Evolutionary conservation across 305 asterid species (phyloP).

Genomic region (Fraxinus ornus): DNA sequence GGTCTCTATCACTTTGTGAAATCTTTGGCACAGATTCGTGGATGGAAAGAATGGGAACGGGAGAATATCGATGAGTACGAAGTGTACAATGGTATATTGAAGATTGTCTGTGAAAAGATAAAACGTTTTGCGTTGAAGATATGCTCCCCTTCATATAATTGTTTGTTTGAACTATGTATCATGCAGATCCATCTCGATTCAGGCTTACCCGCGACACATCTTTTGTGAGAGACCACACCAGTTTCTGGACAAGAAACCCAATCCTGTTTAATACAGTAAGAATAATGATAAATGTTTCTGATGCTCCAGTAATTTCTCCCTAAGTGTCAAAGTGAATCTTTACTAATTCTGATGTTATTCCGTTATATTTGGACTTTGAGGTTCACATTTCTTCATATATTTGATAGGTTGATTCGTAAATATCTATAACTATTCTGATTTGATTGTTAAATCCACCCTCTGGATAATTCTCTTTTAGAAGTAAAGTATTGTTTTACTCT

Average conservation of each 20-base stretch:
- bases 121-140: not conserved
- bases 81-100: slow-evolving; percentile 44
- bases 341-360: not conserved
- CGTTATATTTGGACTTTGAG: not conserved
- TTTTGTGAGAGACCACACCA: slow-evolving; percentile 59
- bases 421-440: not conserved
- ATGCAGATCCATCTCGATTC: slow-evolving; percentile 58
- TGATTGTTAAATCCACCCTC: not conserved
- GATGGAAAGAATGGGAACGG: slow-evolving; percentile 90
- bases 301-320: not conserved
- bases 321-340: not conserved
- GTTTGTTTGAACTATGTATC: not conserved
- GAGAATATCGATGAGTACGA: slow-evolving; percentile 38
- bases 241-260: slow-evolving; percentile 51
- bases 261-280: slow-evolving; percentile 60
- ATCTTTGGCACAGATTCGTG: slow-evolving; percentile 57
- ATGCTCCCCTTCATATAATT: not conserved
- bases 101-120: not conserved
- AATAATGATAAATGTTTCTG: not conserved
- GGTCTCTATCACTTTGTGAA: not conserved
- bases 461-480: not conserved
- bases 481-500: not conserved
- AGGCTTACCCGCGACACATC: slow-evolving; percentile 77
- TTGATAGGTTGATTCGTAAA: not conserved
- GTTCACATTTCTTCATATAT: not conserved